Base-by-base conservation (phyloP, 1,284 basidiomycete genomes). In the Malassezia nana region DNA sequence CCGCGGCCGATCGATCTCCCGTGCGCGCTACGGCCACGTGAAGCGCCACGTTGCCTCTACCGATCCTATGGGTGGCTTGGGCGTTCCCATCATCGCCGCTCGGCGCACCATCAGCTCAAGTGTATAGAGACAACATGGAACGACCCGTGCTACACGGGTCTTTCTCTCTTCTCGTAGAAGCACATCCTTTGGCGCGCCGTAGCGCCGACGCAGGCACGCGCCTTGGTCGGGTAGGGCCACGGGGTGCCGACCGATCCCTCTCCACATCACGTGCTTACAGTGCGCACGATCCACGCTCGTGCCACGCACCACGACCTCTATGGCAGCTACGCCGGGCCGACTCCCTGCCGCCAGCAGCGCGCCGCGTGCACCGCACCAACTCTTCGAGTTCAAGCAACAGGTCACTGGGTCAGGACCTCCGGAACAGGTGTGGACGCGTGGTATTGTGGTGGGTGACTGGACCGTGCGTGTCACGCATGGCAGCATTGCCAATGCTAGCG, bases 401-500 rank as follows among this genome's bases (percentile, higher is more conserved):
- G n/a, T 3, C 22, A 12, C 25, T 1, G 51, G 33, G 15, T 4
- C 38, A 15, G 30, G 22, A 8, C 48, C 43, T 4, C 32, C 43
- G 1, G 54, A 56, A 25, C 24, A 30, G 4, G 49, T 56, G 6
- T 15, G 35, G 35, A 43, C 50, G 5, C 56, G 65, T 6, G 70
- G 67, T 10, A 69, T 74, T 46, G 52, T 56, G 7, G 59, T 71
- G 1, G 60, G 57, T 20, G 60, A 61, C 10, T 74, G 69, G 69
- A 62, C 51, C n/a, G 59, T 74, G 30, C 57, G 55, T 9, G 62
- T 63, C 3, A 57, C 60, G 13, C 48, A 52, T 22, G 69, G 71
- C 2, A 64, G 66, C 30, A 74, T 74, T 26, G 71, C 64, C 13
- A 66, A 63, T 16, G 64, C 66, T 7, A 59, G 58, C 25, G 77